Evolutionary conservation across 148 eudicot species (phyloP).

Genomic region (Persicaria maculosa): DNA sequence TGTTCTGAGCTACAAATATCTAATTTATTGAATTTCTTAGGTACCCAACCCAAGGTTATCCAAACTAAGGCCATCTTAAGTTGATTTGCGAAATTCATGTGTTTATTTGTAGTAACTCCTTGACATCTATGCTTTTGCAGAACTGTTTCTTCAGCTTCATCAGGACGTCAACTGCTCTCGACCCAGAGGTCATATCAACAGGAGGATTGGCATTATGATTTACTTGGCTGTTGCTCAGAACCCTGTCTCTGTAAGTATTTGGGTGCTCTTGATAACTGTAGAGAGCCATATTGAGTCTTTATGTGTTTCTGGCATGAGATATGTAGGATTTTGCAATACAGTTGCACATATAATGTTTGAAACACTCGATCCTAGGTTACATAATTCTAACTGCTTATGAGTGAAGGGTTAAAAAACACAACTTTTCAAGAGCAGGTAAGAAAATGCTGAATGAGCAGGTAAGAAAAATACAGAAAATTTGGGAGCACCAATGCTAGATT

Average conservation of each 20-base stretch:
- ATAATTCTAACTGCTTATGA: neutral
- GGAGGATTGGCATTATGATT: conserved; percentile 85
- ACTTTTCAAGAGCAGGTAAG: neutral
- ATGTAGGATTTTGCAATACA: neutral
- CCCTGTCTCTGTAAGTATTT: conserved; percentile 75
- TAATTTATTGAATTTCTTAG: neutral
- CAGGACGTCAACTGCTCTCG: conserved; percentile 51
- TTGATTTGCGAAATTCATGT: neutral
- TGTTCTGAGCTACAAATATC: no score
- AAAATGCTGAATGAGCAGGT: neutral
- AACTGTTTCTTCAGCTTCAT: conserved; percentile 58
- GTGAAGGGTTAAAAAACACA: neutral
- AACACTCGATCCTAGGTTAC: neutral
- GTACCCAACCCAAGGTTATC: neutral
- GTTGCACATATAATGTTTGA: neutral
- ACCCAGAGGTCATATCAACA: conserved; percentile 32
- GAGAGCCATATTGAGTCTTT: neutral
- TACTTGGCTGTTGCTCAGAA: conserved; percentile 93
- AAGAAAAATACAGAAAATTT: neutral
- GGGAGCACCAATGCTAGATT: neutral
- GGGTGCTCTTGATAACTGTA: neutral
- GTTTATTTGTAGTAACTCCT: neutral
- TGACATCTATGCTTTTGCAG: conserved; percentile 33
- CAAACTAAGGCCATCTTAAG: neutral
- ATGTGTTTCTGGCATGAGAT: conserved; percentile 2